Evolutionary conservation across 768 basidiomycete species (phyloP).

Genomic region (Cyclocybe cylindracea): DNA sequence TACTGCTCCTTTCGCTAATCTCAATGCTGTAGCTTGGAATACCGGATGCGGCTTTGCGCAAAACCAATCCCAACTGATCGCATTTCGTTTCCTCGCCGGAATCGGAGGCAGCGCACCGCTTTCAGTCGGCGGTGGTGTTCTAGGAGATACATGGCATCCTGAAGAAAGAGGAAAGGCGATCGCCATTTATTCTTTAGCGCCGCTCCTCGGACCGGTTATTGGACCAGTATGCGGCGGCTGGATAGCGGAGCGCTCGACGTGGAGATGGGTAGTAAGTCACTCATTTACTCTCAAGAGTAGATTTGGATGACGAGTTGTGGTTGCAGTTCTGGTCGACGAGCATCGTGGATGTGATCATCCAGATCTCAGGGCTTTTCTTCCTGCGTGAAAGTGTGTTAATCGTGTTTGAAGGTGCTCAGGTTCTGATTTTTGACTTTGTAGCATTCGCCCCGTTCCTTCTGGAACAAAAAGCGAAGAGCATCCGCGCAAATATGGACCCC

Average conservation of each 20-base stretch:
- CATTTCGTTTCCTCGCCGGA: slow-evolving; percentile 69
- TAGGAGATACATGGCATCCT: slow-evolving; percentile 60
- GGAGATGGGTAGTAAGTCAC: slow-evolving; percentile 68
- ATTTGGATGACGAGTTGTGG: neutral
- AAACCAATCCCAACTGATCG: slow-evolving; percentile 57
- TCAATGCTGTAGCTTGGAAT: slow-evolving; percentile 50
- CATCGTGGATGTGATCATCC: slow-evolving; percentile 55
- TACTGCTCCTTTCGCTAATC: neutral
- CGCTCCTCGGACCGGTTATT: slow-evolving; percentile 63
- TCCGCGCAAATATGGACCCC: slow-evolving; percentile 44
- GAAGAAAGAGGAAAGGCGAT: slow-evolving; percentile 68
- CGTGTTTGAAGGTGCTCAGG: neutral
- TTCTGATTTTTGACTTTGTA: slow-evolving; percentile 31
- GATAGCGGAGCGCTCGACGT: slow-evolving; percentile 62
- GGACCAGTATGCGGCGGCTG: slow-evolving; percentile 67
- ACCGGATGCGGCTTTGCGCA: slow-evolving; percentile 65
- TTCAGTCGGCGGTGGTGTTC: slow-evolving; percentile 61
- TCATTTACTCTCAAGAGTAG: neutral
- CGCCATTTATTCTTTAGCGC: slow-evolving; percentile 65
- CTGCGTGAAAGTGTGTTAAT: slow-evolving; percentile 57
- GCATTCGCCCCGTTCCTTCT: slow-evolving; percentile 46
- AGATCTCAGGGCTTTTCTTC: slow-evolving; percentile 54
- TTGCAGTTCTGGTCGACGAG: slow-evolving; percentile 66
- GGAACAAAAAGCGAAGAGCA: slow-evolving; percentile 49
- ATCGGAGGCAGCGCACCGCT: slow-evolving; percentile 75